These are phyloP conservation scores for Cichorium intybus DNA, from an alignment of 140 eudicot species.

Conservation along the genomic window DNA sequence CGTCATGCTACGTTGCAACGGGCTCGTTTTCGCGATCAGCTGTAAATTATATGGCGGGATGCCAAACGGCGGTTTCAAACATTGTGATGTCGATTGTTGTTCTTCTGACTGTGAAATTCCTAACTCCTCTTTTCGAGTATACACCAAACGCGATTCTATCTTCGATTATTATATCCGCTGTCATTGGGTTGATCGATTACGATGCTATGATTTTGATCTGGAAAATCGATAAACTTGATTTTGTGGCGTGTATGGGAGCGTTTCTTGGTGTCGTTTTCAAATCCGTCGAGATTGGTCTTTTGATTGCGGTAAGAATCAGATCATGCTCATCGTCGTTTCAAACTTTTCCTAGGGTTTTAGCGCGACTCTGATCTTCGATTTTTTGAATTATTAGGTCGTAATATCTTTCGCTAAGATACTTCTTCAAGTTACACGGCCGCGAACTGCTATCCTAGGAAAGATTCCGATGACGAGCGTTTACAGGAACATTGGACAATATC, in stretches of 20 bases:
- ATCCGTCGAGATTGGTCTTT: slow-evolving; percentile 80
- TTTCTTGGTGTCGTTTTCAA: slow-evolving; percentile 76
- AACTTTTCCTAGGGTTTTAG: not conserved
- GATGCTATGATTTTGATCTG: slow-evolving; percentile 70
- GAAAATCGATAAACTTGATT: slow-evolving; percentile 83
- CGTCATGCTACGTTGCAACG: slow-evolving; percentile 87
- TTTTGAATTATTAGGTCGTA: slow-evolving; percentile 43
- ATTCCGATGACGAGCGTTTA: slow-evolving; percentile 72
- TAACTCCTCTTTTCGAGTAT: slow-evolving; percentile 81
- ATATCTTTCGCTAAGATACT: slow-evolving; percentile 81
- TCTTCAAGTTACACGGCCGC: slow-evolving; percentile 83
- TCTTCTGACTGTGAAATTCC: slow-evolving; percentile 49
- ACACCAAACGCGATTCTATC: slow-evolving; percentile 87
- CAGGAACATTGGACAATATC: slow-evolving; percentile 69
- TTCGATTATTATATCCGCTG: slow-evolving; percentile 85
- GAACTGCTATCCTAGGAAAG: slow-evolving; percentile 73
- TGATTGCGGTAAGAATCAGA: slow-evolving; percentile 67
- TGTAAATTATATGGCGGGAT: slow-evolving; percentile 86
- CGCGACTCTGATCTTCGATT: not conserved
- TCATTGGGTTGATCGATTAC: slow-evolving; percentile 61
- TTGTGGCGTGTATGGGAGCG: slow-evolving; percentile 86
- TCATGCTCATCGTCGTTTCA: not conserved
- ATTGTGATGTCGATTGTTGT: slow-evolving; percentile 78
- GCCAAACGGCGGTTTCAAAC: slow-evolving; percentile 83
- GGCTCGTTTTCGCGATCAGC: slow-evolving; percentile 89